These are phyloP conservation scores for Tuber indicum DNA, from an alignment of 495 filamentous ascomycete species.

Conservation along the genomic window DNA sequence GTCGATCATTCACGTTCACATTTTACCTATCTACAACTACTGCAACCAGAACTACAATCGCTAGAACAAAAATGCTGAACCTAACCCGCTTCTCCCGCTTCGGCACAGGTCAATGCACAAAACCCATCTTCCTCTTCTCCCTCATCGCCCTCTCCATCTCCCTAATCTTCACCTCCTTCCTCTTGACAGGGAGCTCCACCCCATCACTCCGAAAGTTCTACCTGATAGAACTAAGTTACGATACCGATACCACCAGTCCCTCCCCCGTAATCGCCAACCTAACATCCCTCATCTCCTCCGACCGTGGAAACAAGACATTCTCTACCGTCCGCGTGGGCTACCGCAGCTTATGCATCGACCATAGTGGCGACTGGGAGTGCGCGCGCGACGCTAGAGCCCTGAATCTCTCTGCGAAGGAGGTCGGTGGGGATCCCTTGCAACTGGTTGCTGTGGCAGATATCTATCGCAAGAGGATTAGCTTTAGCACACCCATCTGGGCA, in stretches of 20 bases:
- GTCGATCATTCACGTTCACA: background rate
- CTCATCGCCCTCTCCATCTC: slow-evolving; percentile 31
- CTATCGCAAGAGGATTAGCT: slow-evolving; percentile 32
- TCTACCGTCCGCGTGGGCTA: slow-evolving; percentile 32
- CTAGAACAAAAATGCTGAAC: slow-evolving; percentile 21
- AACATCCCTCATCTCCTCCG: slow-evolving; percentile 27
- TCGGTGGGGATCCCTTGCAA: slow-evolving; percentile 33
- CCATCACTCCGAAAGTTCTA: slow-evolving; percentile 35
- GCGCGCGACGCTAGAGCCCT: slow-evolving; percentile 13
- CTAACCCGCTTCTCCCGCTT: slow-evolving; percentile 22
- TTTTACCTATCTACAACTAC: background rate
- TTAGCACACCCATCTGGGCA: slow-evolving; percentile 31
- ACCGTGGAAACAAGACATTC: slow-evolving; percentile 17
- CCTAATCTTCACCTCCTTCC: slow-evolving; percentile 45
- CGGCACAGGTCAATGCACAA: slow-evolving; percentile 26
- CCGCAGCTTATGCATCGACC: slow-evolving; percentile 37
- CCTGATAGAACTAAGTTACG: slow-evolving; percentile 34
- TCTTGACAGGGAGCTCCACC: slow-evolving; percentile 32
- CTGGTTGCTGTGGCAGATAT: slow-evolving; percentile 35
- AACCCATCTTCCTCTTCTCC: slow-evolving; percentile 33
- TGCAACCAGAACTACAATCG: background rate
- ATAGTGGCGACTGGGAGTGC: slow-evolving; percentile 29
- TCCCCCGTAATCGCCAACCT: slow-evolving; percentile 19
- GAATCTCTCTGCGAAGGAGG: slow-evolving; percentile 14
- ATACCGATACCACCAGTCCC: slow-evolving; percentile 11